Percentiles rank a stretch among this genome's conserved stretches.
phyloP scores from a whole-genome alignment of 2,329 filamentous ascomycete species.

The Microdochium paspali region DNA sequence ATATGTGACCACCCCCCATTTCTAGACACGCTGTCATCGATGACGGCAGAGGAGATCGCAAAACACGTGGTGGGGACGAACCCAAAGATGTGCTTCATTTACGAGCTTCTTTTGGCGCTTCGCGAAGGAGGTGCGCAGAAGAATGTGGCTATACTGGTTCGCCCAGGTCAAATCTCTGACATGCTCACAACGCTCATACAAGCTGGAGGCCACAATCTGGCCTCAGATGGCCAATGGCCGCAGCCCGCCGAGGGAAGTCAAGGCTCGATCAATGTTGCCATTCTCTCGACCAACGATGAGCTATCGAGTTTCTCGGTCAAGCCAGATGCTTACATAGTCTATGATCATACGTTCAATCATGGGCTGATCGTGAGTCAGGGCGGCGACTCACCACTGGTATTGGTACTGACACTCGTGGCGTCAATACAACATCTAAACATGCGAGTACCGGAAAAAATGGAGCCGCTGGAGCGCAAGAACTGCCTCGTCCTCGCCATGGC shows the following conservation, averaged over 20 bases:
- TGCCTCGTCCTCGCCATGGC: conserved; percentile 25
- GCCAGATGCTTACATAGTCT: conserved; percentile 43
- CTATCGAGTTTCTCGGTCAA: conserved; percentile 24
- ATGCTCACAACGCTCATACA: conserved; percentile 41
- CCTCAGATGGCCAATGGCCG: conserved; percentile 5
- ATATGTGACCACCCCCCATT: conserved; percentile 50
- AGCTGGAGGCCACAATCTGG: conserved; percentile 14
- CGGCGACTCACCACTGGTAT: conserved; percentile 27
- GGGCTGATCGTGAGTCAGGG: conserved; percentile 16
- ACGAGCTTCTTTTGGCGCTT: conserved; percentile 40
- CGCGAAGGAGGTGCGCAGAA: conserved; percentile 25
- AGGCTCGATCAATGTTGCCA: conserved; percentile 23
- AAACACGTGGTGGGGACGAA: conserved; percentile 48
- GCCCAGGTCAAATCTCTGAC: conserved; percentile 37
- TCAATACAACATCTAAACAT: conserved; percentile 48
- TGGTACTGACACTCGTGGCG: conserved; percentile 38
- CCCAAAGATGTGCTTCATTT: conserved; percentile 50
- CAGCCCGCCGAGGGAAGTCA: conserved; percentile 4
- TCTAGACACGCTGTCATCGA: conserved; percentile 31
- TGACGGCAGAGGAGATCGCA: conserved; percentile 31
- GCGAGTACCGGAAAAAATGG: conserved; percentile 27
- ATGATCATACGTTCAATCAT: conserved; percentile 38
- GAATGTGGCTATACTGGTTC: conserved; percentile 44
- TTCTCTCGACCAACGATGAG: conserved; percentile 30
- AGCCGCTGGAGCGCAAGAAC: conserved; percentile 37